Base-by-base conservation (phyloP, 108 stramenopile genomes). In the Skeletonema tropicum region DNA sequence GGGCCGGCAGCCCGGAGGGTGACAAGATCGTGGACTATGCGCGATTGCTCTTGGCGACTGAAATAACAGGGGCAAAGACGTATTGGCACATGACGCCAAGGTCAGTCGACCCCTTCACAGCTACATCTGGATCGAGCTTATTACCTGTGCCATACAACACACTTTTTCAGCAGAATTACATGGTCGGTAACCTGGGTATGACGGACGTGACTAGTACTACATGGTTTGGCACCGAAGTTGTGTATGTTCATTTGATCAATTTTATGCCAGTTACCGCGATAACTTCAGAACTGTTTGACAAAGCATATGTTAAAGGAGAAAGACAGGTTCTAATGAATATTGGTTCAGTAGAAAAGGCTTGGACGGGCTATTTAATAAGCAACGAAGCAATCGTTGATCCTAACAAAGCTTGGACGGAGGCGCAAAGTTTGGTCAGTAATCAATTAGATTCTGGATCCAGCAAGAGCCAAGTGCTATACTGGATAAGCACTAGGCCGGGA, bases 151-250 rank as follows among this genome's bases (percentile, higher is more conserved):
- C 68, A 11, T 81, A 82, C 60, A 67, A 72, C 42, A 15, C 66
- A 15, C 21, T 71, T 19, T 91, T 94, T 75, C 67, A 80, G 33
- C 42, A 82, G 73, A 91, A 91, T 66, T 91, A 90, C 66, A 95
- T 95, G 94, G 92, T 95, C 17, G 94, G 94, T n/a, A 95, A 95
- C 64, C 48, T 95, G n/a, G 94, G 94, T 9, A 92, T 92, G 91
- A 69, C 88, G 32, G 93, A 93, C 74, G 90, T 80, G 8, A 77
- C 79, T 15, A 80, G 66, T 41, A 83, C 91, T 8, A 96, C 95
- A 14, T 96, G 92, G 92, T 96, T 96, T 75, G 95, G 91, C 30
- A 90, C 82, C 0, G 63, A 90, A 19, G 66, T 62, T 4, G 69
- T 92, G 3, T 94, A 94, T 79, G 90, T 93, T 52, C 95, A 96